phyloP scores from a whole-genome alignment of 768 basidiomycete species.

The Lactarius trivialis region DNA sequence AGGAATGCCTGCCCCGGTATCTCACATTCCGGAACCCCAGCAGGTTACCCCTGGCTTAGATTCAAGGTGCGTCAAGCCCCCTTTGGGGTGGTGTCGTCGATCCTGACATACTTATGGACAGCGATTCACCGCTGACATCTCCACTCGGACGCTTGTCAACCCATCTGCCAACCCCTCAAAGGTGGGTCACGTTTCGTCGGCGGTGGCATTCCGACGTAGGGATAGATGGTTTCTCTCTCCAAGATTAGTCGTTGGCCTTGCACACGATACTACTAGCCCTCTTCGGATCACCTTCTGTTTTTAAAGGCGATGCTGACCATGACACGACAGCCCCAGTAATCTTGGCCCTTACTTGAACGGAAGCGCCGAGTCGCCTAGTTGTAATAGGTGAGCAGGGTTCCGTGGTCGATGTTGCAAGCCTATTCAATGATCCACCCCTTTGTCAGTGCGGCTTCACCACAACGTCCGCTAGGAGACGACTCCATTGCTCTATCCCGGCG shows the following conservation, averaged over 20 bases:
- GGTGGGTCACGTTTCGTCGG: slow-evolving; percentile 25
- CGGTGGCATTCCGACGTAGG: not conserved
- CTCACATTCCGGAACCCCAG: not conserved
- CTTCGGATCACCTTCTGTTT: not conserved
- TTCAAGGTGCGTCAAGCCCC: slow-evolving; percentile 3
- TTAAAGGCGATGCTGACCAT: not conserved
- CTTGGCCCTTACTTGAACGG: slow-evolving; percentile 18
- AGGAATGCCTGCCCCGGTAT: not conserved
- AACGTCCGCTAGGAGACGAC: not conserved
- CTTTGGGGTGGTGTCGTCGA: not conserved
- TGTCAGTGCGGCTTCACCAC: slow-evolving; percentile 7
- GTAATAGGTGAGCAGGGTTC: slow-evolving; percentile 2
- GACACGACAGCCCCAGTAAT: slow-evolving; percentile 13
- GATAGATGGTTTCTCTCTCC: not conserved
- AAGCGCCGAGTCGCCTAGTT: slow-evolving; percentile 10
- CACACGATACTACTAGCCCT: not conserved
- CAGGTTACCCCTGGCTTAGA: slow-evolving; percentile 3
- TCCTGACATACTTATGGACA: not conserved
- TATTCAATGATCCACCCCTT: not conserved
- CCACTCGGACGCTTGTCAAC: slow-evolving; percentile 20
- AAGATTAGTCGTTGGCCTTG: not conserved
- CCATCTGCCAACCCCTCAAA: slow-evolving; percentile 32
- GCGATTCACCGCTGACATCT: slow-evolving; percentile 11
- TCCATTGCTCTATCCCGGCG: not conserved
- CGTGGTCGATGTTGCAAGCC: not conserved